phyloP scores from a whole-genome alignment of 2,329 filamentous ascomycete species.

The Penicillium decumbens region DNA sequence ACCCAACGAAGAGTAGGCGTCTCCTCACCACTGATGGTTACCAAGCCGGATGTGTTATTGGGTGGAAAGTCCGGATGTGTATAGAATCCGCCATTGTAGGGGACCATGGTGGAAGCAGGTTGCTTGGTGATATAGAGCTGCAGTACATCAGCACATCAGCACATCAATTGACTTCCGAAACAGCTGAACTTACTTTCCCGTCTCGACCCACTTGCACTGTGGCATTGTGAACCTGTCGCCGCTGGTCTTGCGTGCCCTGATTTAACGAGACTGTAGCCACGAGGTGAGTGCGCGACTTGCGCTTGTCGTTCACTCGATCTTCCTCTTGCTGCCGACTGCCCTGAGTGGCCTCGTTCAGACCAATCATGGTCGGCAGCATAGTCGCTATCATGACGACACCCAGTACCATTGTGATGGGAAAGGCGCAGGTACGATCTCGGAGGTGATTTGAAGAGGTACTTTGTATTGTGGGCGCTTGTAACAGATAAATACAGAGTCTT shows the following conservation, averaged over 20 bases:
- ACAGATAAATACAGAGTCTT: constrained; percentile 14
- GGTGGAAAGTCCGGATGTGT: constrained; percentile 24
- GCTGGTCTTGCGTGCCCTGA: constrained; percentile 19
- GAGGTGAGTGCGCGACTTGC: constrained; percentile 22
- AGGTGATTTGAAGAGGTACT: neutral
- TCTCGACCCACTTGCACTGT: constrained; percentile 20
- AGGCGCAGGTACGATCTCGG: neutral
- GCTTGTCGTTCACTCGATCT: constrained; percentile 12
- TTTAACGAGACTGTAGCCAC: constrained; percentile 19
- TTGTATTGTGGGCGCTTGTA: neutral
- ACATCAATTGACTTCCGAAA: neutral
- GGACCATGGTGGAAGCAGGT: constrained; percentile 14
- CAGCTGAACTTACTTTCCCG: constrained; percentile 16
- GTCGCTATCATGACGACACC: constrained; percentile 23
- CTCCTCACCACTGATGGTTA: constrained; percentile 22
- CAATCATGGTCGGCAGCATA: constrained; percentile 27
- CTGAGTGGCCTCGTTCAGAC: constrained; percentile 24
- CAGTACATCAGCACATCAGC: neutral
- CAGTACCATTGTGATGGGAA: constrained; percentile 21
- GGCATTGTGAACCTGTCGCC: constrained; percentile 22
- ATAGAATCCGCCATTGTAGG: constrained; percentile 24
- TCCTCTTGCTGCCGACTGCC: constrained; percentile 21
- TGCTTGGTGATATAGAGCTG: constrained; percentile 24
- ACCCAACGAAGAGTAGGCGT: constrained; percentile 24
- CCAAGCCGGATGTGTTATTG: constrained; percentile 21